phyloP scores from a whole-genome alignment of 805 yeast species.

The Candida endomychidarum region DNA sequence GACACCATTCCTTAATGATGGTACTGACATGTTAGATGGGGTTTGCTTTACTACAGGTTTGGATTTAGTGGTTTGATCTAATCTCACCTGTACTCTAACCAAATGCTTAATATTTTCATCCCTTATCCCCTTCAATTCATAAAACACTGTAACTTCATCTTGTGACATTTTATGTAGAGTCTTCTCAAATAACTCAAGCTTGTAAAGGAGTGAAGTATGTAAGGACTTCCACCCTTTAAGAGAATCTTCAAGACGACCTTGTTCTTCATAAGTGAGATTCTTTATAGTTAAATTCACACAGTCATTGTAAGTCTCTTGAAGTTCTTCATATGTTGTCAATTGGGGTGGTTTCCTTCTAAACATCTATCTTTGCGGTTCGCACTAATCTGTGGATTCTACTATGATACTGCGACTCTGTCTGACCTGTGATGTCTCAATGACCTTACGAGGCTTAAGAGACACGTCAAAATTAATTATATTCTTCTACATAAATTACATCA shows the following conservation, averaged over 20 bases:
- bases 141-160: conserved; percentile 27
- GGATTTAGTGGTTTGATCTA: conserved; percentile 35
- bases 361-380: conserved; percentile 20
- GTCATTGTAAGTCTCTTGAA: conserved; percentile 61
- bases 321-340: conserved; percentile 49
- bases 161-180: conserved; percentile 25
- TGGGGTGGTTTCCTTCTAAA: conserved; percentile 57
- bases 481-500: too few relatives aligned
- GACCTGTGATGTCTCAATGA: too few relatives aligned
- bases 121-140: conserved; percentile 36
- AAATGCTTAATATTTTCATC: conserved; percentile 46
- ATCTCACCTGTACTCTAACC: conserved; percentile 38
- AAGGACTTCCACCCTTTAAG: conserved; percentile 72
- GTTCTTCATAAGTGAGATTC: conserved; percentile 59
- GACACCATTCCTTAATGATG: conserved; percentile 24
- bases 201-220: conserved; percentile 59
- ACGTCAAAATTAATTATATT: too few relatives aligned
- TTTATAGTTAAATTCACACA: conserved; percentile 58
- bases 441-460: too few relatives aligned
- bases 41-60: conserved; percentile 5
- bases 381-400: too few relatives aligned
- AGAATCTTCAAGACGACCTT: conserved; percentile 51
- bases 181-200: conserved; percentile 54
- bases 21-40: conserved; percentile 21
- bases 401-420: too few relatives aligned